Evolutionary conservation across 192 early-diverging fungal species (phyloP).

Genomic region (Pilaira anomala): DNA sequence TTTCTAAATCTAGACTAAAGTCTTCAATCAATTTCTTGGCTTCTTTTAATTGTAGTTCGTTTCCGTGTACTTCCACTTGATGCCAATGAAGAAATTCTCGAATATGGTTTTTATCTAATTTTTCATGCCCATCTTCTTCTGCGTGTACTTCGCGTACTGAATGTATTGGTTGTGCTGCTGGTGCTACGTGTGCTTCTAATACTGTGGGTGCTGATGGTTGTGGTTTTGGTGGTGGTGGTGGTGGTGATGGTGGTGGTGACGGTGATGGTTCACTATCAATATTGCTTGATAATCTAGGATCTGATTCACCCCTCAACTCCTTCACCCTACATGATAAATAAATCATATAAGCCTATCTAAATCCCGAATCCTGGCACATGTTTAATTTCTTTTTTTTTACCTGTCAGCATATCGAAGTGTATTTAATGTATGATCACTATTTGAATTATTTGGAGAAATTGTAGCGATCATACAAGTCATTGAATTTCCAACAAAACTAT

Average conservation of each 20-base stretch:
- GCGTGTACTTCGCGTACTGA: too few relatives aligned
- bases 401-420: constrained; percentile 95
- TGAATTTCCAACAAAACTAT: constrained; percentile 96
- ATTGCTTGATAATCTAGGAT: neutral
- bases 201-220: neutral
- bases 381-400: constrained; percentile 23
- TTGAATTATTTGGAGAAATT: constrained; percentile 87
- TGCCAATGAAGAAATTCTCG: constrained; percentile 23
- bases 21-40: constrained; percentile 5
- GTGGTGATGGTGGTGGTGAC: neutral
- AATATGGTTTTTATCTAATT: neutral
- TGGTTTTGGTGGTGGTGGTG: too few relatives aligned
- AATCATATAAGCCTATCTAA: neutral
- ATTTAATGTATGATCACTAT: constrained; percentile 93
- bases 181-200: neutral
- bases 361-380: neutral
- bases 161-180: neutral
- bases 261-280: constrained; percentile 8
- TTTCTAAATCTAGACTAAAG: neutral
- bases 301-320: constrained; percentile 21
- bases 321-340: constrained; percentile 10
- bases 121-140: neutral
- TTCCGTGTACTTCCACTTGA: constrained; percentile 25
- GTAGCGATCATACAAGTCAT: constrained; percentile 98
- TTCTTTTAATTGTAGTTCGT: constrained; percentile 20